Percentiles rank a stretch among this genome's conserved stretches.
These are phyloP conservation scores for Alternaria arborescens DNA, from an alignment of 2,329 filamentous ascomycete genomes.

Conservation along the genomic window DNA sequence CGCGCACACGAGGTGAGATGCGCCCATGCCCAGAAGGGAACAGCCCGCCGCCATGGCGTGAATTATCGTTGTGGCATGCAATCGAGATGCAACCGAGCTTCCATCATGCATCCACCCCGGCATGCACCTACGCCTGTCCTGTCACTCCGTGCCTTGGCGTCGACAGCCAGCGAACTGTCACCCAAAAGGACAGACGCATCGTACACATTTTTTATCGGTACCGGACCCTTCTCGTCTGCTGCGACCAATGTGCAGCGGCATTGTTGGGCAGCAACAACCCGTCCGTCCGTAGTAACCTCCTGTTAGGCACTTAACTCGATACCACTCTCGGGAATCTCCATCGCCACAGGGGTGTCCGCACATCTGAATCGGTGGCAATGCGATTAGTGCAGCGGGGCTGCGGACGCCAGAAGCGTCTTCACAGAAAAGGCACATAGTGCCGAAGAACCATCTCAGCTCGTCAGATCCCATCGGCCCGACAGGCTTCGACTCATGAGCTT, in stretches of 20 bases:
- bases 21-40: conserved; percentile 22
- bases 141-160: conserved; percentile 25
- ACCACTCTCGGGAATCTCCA: conserved; percentile 26
- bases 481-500: conserved; percentile 4
- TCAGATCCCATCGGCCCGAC: conserved; percentile 24
- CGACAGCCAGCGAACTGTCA: conserved; percentile 18
- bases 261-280: conserved; percentile 21
- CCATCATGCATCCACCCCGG: conserved; percentile 27
- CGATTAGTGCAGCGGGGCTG: conserved; percentile 26
- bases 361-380: conserved; percentile 27
- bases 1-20: conserved; percentile 34
- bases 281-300: neutral
- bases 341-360: conserved; percentile 14
- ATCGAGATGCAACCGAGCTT: conserved; percentile 40
- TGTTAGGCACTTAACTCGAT: conserved; percentile 10
- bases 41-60: conserved; percentile 28
- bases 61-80: conserved; percentile 31
- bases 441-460: conserved; percentile 22
- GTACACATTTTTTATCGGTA: neutral
- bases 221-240: conserved; percentile 1
- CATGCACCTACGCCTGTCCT: conserved; percentile 24
- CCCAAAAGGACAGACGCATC: conserved; percentile 7
- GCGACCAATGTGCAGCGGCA: neutral
- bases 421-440: conserved; percentile 11
- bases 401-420: conserved; percentile 20